Conservation (phyloP, 352 stramenopile species). For the Phytophthora pseudosyringae region DNA sequence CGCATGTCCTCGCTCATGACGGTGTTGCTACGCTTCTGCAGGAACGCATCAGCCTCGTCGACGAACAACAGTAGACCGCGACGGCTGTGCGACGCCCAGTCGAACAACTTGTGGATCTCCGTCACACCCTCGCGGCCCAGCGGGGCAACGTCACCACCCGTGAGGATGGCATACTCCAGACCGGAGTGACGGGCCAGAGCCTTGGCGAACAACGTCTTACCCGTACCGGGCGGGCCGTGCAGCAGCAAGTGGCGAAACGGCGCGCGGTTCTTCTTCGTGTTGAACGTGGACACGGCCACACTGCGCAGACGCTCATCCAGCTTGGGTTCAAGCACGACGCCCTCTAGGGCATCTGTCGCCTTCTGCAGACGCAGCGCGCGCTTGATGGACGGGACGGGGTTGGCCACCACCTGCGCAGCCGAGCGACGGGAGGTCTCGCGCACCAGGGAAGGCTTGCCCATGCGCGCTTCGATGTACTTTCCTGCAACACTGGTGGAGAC, state of each 20-base stretch:
- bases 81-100: constrained; percentile 97
- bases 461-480: constrained; percentile 95
- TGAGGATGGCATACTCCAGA: constrained; percentile 99
- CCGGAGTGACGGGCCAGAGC: constrained; percentile 95
- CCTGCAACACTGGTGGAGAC: constrained; percentile 93
- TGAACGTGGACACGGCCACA: constrained; percentile 96
- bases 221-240: constrained; percentile 97
- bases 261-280: constrained; percentile 98
- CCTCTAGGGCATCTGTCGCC: constrained; percentile 94
- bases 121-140: constrained; percentile 97
- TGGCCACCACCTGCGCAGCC: constrained; percentile 76
- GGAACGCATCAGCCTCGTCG: constrained; percentile 99
- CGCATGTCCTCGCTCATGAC: constrained; percentile 97
- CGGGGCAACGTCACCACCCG: constrained; percentile 98
- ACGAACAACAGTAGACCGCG: constrained; percentile 98
- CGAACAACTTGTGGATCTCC: constrained; percentile 99
- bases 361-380: constrained; percentile 89
- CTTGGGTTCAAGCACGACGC: constrained; percentile 94
- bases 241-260: constrained; percentile 98
- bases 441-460: constrained; percentile 98
- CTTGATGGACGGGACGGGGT: constrained; percentile 90
- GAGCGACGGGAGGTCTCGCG: constrained; percentile 96
- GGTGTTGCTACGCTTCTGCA: constrained; percentile 96
- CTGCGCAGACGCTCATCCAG: constrained; percentile 94
- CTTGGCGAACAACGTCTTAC: constrained; percentile 99